These are phyloP conservation scores for Eucalyptus pauciflora DNA, from an alignment of 345 rosid genomes.

Conservation along the genomic window DNA sequence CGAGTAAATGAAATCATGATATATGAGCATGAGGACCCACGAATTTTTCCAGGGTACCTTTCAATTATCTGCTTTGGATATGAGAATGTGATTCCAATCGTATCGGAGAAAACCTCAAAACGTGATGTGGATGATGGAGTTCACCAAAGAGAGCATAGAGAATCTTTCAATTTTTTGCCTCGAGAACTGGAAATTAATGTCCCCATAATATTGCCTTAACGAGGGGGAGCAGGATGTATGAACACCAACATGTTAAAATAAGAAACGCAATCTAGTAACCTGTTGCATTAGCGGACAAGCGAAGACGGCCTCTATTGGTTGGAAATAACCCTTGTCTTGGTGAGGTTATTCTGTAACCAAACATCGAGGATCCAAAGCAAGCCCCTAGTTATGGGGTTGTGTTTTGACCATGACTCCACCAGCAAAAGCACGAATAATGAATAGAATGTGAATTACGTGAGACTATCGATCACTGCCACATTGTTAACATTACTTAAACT, in stretches of 20 bases:
- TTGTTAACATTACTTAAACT: neutral
- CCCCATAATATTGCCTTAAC: rapidly evolving
- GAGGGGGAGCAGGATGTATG: rapidly evolving
- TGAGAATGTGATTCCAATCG: neutral
- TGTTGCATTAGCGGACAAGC: too few species aligned
- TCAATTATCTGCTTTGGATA: neutral
- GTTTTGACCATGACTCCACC: neutral
- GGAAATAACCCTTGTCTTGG: too few species aligned
- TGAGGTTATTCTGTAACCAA: too few species aligned
- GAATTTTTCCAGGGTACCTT: neutral
- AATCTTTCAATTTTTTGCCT: neutral
- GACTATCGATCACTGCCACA: neutral
- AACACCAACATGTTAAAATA: too few species aligned
- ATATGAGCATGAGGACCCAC: neutral
- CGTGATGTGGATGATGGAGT: neutral
- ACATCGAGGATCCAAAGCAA: too few species aligned
- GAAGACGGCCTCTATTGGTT: too few species aligned
- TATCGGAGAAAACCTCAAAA: neutral
- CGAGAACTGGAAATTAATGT: neutral
- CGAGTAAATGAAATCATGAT: neutral
- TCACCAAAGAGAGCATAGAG: neutral
- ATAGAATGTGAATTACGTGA: neutral
- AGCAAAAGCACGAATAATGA: neutral
- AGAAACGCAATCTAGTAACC: rapidly evolving
- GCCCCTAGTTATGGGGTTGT: neutral